Conservation (phyloP, 1,139 yeast species). For the Debaryomyces udenii region DNA sequence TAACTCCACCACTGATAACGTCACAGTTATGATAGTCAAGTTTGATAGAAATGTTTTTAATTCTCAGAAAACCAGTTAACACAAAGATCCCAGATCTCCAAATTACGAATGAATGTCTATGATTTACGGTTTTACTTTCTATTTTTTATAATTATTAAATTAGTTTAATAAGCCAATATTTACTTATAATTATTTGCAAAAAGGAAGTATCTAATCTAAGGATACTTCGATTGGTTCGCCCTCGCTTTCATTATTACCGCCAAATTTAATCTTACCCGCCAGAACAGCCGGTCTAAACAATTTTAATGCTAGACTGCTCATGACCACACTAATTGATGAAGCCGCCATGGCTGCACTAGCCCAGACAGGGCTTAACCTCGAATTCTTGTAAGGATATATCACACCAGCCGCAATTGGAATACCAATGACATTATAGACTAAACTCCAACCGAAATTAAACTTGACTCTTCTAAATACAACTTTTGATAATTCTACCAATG, state of each 20-base stretch:
- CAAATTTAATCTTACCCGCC: conserved; percentile 20
- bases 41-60: conserved; percentile 53
- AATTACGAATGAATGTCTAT: conserved; percentile 9
- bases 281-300: conserved; percentile 45
- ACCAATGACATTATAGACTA: conserved; percentile 55
- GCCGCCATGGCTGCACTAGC: conserved; percentile 70
- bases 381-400: conserved; percentile 55
- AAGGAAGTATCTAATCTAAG: background rate
- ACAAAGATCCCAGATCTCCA: background rate
- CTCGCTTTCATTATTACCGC: conserved; percentile 14
- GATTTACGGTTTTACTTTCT: conserved; percentile 5
- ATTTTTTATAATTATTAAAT: conserved; percentile 10
- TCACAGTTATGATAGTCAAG: conserved; percentile 86
- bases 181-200: background rate
- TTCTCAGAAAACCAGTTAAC: background rate
- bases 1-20: conserved; percentile 84
- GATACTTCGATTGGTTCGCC: conserved; percentile 12
- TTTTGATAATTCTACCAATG: conserved; percentile 47
- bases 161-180: background rate
- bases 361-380: conserved; percentile 63
- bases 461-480: conserved; percentile 55
- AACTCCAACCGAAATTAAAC: conserved; percentile 58
- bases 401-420: conserved; percentile 69
- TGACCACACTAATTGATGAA: conserved; percentile 60
- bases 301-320: conserved; percentile 56